Base-by-base conservation (phyloP, 1,284 basidiomycete species). In the Fistulinella cinereoalba region DNA sequence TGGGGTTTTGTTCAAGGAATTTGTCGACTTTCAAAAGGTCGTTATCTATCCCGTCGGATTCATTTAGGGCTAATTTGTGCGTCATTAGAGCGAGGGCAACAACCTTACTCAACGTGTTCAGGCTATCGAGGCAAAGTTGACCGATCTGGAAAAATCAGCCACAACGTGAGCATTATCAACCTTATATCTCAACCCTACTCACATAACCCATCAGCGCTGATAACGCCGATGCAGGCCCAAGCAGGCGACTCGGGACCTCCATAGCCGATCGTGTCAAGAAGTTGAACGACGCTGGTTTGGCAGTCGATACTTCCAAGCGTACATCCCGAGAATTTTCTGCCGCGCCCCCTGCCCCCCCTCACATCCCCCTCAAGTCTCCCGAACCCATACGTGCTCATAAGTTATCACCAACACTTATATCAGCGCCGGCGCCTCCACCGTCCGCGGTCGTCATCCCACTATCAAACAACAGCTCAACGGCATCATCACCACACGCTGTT, bases 211-310 rank as follows among this genome's bases (percentile, higher is more conserved):
- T 42, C 48, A 64, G 56, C 42, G 42, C 47, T 25, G 50, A 53
- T 49, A 58, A 44, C 42, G 28, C 51, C 21, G 54, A 53, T 37
- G 49, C 50, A 45, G 71, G 64, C 18, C 55, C 67, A 5, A 67
- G 70, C 34, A 71, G 55, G 47, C 74, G 71, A 51, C 55, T 74
- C 2, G 74, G 75, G n/a, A 74, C 70, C 7, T 79, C 75, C 41
- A 85, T 89, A 50, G 82, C 83, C 34, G 87, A 88, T 68, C 80
- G 86, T 43, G 72, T 88, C 60, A 77, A 74, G 52, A 77, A 82
- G n/a, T 66, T 89, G n/a, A 75, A 83, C 60, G 77, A 76, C 52
- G 79, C 77, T 42, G 86, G 86, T 6, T 59, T 89, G 41, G 68
- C 71, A 3, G 72, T 81, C 21, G 68, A 72, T 39, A 70, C 74